Evolutionary conservation across 2,329 filamentous ascomycete genomes (phyloP).

Genomic region (Pseudocercospora musae): DNA sequence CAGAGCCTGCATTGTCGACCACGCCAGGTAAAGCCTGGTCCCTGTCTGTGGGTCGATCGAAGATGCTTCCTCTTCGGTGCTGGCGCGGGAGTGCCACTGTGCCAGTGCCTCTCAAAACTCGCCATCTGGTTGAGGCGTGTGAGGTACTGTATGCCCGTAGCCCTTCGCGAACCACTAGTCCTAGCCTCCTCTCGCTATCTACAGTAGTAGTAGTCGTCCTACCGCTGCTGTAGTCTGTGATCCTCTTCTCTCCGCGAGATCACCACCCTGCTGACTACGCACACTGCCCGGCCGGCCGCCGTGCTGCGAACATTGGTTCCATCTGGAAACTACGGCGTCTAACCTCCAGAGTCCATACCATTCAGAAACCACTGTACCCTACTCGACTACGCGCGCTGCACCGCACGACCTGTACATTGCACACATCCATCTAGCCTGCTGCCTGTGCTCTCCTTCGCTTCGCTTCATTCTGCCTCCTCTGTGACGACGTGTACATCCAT

Average conservation of each 20-base stretch:
- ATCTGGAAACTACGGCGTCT: not conserved
- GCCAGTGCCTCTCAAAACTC: not conserved
- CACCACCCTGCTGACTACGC: slow-evolving; percentile 1
- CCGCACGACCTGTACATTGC: not conserved
- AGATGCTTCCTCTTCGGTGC: slow-evolving; percentile 2
- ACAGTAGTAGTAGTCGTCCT: no score
- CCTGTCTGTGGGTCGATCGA: slow-evolving; percentile 2
- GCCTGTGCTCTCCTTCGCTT: not conserved
- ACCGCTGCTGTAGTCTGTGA: not conserved
- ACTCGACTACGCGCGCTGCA: not conserved
- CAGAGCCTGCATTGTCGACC: not conserved
- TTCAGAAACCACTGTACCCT: not conserved
- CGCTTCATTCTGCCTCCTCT: not conserved
- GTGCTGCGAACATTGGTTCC: not conserved
- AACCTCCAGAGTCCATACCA: not conserved
- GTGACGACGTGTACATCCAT: not conserved
- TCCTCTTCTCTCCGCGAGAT: not conserved
- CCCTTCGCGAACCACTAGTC: not conserved
- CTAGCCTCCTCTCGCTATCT: not conserved
- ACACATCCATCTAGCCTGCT: not conserved
- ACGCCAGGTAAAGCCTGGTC: not conserved
- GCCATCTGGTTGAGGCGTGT: not conserved
- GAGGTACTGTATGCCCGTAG: no score
- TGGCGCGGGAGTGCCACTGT: no score
- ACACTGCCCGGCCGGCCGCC: not conserved